Percentiles rank a stretch among this genome's conserved stretches.
Evolutionary conservation across 345 rosid genomes (phyloP).

Genomic region (Bruguiera parviflora): DNA sequence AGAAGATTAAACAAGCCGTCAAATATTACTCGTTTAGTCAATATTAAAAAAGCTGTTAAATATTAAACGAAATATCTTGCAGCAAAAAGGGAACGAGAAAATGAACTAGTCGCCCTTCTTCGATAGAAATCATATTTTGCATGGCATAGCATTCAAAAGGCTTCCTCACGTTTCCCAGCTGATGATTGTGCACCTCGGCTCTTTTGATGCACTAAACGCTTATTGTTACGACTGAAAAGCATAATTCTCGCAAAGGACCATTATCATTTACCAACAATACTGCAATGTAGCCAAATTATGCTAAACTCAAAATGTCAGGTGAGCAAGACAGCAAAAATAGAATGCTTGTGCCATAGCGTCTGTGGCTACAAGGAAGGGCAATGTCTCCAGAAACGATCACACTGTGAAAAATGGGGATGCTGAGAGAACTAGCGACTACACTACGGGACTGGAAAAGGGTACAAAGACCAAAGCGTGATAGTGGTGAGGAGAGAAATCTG

Average conservation of each 20-base stretch:
- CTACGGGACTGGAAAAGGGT: neutral
- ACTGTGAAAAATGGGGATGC: too few relatives aligned
- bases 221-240: neutral
- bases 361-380: neutral
- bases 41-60: too few relatives aligned
- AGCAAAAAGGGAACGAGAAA: too few relatives aligned
- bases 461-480: neutral
- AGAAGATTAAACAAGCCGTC: too few relatives aligned
- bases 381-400: too few relatives aligned
- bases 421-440: neutral
- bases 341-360: conserved; percentile 15
- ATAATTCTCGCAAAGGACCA: neutral
- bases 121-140: conserved; percentile 25
- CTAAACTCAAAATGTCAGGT: too few relatives aligned
- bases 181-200: conserved; percentile 29
- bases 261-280: too few relatives aligned
- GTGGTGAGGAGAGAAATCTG: neutral
- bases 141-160: conserved; percentile 27
- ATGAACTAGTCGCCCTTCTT: conserved; percentile 13
- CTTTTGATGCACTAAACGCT: neutral
- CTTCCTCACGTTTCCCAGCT: conserved; percentile 27
- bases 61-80: too few relatives aligned
- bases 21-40: too few relatives aligned
- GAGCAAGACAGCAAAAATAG: conserved; percentile 12
- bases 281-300: too few relatives aligned